Evolutionary conservation across 2,329 filamentous ascomycete genomes (phyloP), one percentile per base, ranked within the genome.

Genomic region (Diatrype stigma): DNA sequence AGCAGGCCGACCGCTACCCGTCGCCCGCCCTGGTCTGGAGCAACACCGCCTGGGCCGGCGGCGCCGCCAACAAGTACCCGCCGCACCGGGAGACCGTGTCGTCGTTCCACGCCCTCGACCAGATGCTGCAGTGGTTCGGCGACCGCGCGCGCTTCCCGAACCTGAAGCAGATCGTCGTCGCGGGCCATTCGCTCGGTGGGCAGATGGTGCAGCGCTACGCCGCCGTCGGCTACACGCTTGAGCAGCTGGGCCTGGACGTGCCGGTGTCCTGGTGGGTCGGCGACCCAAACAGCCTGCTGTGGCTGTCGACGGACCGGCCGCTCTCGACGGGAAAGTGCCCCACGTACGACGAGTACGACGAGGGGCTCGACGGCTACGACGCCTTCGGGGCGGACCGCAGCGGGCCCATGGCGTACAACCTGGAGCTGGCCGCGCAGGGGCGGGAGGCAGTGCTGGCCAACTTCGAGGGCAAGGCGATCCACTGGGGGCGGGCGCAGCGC

Each of bases 231-330:
- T 48, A 55, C 26, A 50, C 42, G 17, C n/a, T 19, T 2, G 30
- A 28, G 10, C 30, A 49, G 42, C 47, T 53, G 21, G 45, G 45
- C 14, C 28, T 48, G 14, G 30, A 45, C 4, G 47, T 45, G 1
- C 50, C 47, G 6, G 45, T 55, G 7, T 51, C 28, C 22, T 55
- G 52, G 45, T 55, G 48, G 45, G 48, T 55, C 14, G 51, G 53
- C n/a, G 46, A 51, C n/a, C 53, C 53, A 6, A 55, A 53, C 46
- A 48, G 47, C 38, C 19, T 48, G 10, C 17, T 53, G 11, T 53
- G 53, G 53, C 44, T 55, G 3, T 42, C 45, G 8, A 17, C 23
- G 3, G 30, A 34, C 10, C 51, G 53, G 1, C 53, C 53, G 4
- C 37, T 53, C 8, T 40, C 45, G 7, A 50, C 48, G 11, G 32